Conservation (phyloP, 306 rosid species). For the Cicer judaicum region DNA sequence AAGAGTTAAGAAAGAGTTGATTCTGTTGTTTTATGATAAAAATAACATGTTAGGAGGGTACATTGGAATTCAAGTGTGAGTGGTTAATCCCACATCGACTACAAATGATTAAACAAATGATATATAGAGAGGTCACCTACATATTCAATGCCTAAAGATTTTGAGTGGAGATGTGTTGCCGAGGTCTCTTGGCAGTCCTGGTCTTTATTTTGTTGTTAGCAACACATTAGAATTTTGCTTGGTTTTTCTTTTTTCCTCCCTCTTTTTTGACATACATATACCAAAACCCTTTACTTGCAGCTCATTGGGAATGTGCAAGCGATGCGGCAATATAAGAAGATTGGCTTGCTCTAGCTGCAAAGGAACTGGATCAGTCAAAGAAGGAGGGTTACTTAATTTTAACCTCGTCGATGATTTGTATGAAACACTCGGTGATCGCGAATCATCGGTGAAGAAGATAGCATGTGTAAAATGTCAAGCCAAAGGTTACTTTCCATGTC, state of each 20-base stretch:
- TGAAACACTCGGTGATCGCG: conserved; percentile 54
- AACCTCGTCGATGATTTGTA: conserved; percentile 55
- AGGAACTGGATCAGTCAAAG: conserved; percentile 71
- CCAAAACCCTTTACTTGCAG: conserved; percentile 50
- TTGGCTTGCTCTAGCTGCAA: conserved; percentile 74
- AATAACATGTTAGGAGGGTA: not conserved
- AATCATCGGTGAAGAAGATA: conserved; percentile 46
- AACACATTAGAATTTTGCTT: not conserved
- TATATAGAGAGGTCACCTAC: too few species aligned
- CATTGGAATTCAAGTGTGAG: too few species aligned
- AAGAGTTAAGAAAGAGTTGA: not conserved
- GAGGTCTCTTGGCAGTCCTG: too few species aligned
- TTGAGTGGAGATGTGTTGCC: too few species aligned
- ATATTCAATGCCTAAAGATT: too few species aligned
- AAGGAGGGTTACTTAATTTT: conserved; percentile 59
- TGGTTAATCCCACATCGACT: too few species aligned
- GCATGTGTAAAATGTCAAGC: conserved; percentile 70
- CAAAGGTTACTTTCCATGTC: conserved; percentile 79
- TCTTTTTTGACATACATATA: conserved; percentile 16
- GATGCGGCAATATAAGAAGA: conserved; percentile 78
- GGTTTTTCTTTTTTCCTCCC: not conserved
- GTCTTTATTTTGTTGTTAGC: too few species aligned
- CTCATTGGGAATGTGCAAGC: conserved; percentile 81
- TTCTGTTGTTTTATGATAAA: conserved; percentile 16
- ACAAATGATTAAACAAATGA: too few species aligned